Conservation (phyloP, 1,284 basidiomycete species). For the Exobasidium cylindrosporum region DNA sequence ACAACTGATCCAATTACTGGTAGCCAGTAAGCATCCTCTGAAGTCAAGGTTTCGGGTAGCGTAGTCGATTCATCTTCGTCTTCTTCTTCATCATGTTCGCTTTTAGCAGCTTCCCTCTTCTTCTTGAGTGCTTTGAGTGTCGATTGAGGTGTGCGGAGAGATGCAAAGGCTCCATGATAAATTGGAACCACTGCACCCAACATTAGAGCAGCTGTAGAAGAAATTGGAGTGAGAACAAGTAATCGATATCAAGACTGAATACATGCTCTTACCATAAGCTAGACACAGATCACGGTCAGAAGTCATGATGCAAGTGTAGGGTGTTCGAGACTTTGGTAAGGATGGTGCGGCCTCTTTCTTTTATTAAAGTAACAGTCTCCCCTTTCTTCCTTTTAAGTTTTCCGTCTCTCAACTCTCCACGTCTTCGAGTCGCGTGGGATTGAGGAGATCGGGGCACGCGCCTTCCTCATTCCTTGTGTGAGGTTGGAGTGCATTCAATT, state of each 20-base stretch:
- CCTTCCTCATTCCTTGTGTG: too few species aligned
- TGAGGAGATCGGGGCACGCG: too few species aligned
- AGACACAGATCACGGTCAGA: constrained; percentile 34
- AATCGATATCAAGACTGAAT: too few species aligned
- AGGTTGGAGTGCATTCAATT: too few species aligned
- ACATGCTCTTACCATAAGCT: constrained; percentile 29
- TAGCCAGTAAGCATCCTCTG: constrained; percentile 48
- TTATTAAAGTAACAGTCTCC: too few species aligned
- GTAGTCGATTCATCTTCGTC: constrained; percentile 26
- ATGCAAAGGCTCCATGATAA: constrained; percentile 43
- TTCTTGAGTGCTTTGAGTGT: constrained; percentile 34
- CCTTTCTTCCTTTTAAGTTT: too few species aligned
- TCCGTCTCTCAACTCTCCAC: neutral
- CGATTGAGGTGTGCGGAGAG: constrained; percentile 44
- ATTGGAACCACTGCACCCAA: constrained; percentile 38
- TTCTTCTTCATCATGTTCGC: constrained; percentile 33
- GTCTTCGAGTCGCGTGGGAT: too few species aligned
- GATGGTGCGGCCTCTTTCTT: too few species aligned
- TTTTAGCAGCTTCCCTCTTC: constrained; percentile 13
- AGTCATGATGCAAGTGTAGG: constrained; percentile 17
- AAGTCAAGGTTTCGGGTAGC: constrained; percentile 30
- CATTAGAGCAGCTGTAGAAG: constrained; percentile 31
- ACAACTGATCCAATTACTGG: constrained; percentile 49
- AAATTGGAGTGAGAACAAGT: neutral
- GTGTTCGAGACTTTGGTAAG: neutral